Percentiles rank a stretch among this genome's conserved stretches.
Evolutionary conservation across 768 basidiomycete species (phyloP).

Genomic region (Russula foetens): DNA sequence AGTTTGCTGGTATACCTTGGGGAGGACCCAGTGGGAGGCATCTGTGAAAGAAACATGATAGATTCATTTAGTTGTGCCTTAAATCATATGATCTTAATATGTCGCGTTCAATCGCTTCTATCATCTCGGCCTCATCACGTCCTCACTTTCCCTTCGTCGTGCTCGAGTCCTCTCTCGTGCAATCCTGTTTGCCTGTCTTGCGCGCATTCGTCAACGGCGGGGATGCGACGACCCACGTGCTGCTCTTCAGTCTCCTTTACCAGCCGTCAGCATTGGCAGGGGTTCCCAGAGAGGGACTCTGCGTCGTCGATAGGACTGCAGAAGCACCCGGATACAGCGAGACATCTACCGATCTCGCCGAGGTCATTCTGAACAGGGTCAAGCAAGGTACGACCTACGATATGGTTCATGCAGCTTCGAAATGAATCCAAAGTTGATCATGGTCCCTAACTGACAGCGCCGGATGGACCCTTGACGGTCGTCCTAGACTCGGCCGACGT

Average conservation of each 20-base stretch:
- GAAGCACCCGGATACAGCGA: slow-evolving; percentile 47
- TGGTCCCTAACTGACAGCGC: slow-evolving; percentile 25
- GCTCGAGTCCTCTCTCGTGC: slow-evolving; percentile 51
- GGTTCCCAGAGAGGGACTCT: slow-evolving; percentile 24
- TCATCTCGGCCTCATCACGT: slow-evolving; percentile 24
- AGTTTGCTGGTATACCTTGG: slow-evolving; percentile 35
- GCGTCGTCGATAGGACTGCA: slow-evolving; percentile 42
- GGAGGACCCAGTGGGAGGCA: slow-evolving; percentile 39
- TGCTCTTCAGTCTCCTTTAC: slow-evolving; percentile 53
- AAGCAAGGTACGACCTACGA: slow-evolving; percentile 32
- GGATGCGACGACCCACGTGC: slow-evolving; percentile 23
- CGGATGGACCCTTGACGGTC: slow-evolving; percentile 45
- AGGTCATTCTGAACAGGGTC: slow-evolving; percentile 32
- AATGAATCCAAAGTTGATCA: background rate
- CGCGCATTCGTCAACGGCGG: slow-evolving; percentile 26
- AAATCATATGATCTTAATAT: too few species aligned
- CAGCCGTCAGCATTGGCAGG: slow-evolving; percentile 42
- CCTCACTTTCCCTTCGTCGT: slow-evolving; percentile 41
- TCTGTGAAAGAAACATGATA: background rate
- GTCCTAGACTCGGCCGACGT: slow-evolving; percentile 70
- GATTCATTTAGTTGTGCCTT: too few species aligned
- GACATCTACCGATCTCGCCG: slow-evolving; percentile 27
- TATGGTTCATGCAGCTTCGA: background rate
- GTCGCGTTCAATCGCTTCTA: slow-evolving; percentile 24
- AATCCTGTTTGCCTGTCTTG: slow-evolving; percentile 50